A percentile compares a stretch with the other conserved stretches of the same genome.
These are phyloP conservation scores for Dactylellina sp. DNA, from an alignment of 2,329 filamentous ascomycete species.

Conservation along the genomic window DNA sequence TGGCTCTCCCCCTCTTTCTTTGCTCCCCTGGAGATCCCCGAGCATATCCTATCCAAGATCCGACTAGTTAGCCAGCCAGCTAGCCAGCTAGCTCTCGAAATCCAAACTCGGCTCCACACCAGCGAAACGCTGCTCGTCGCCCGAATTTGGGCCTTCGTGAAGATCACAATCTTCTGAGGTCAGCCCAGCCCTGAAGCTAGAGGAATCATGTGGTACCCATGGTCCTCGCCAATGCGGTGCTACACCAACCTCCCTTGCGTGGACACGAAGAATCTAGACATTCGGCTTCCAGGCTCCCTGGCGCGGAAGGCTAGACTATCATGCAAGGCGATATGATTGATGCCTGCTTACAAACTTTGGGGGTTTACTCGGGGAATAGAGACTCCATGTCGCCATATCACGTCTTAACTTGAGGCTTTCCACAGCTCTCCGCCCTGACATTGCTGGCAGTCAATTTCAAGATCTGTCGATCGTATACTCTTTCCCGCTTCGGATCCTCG, in stretches of 20 bases:
- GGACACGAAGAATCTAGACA: conserved; percentile 1
- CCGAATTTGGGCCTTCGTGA: not conserved
- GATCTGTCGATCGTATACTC: conserved; percentile 17
- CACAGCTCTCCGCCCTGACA: conserved; percentile 14
- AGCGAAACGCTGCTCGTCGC: not conserved
- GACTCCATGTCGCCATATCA: conserved; percentile 51
- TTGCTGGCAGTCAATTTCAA: conserved; percentile 3
- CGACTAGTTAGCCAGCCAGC: too few relatives aligned
- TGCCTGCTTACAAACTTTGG: conserved; percentile 8
- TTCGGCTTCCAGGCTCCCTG: conserved; percentile 7
- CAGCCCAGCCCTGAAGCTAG: not conserved
- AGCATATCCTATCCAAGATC: conserved; percentile 1
- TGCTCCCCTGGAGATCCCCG: conserved; percentile 21
- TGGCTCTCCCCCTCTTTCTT: not conserved
- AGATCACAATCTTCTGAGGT: conserved; percentile 22
- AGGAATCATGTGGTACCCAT: conserved; percentile 1
- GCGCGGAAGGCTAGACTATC: conserved; percentile 1
- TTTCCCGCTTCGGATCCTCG: conserved; percentile 17
- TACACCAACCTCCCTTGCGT: conserved; percentile 36
- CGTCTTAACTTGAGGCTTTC: conserved; percentile 21
- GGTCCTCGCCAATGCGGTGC: conserved; percentile 29
- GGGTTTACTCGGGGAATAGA: not conserved
- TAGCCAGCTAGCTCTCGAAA: too few relatives aligned
- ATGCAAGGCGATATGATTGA: not conserved
- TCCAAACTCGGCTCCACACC: not conserved